Evolutionary conservation across 2,329 filamentous ascomycete species (phyloP), one percentile per base, ranked within the genome.

Genomic region (Rhexocercosporidium sp.): DNA sequence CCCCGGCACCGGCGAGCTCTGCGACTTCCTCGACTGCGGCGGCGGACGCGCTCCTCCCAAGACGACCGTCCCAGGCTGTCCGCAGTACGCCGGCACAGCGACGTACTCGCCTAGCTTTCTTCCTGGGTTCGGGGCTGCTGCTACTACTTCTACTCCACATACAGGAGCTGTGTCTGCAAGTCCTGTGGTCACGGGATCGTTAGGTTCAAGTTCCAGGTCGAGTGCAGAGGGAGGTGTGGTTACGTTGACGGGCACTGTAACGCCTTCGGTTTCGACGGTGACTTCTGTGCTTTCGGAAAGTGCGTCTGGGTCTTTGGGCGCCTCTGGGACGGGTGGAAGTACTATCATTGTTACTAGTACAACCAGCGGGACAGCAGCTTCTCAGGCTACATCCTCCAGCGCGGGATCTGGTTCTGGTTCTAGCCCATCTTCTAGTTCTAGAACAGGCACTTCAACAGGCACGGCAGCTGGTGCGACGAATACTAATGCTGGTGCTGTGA

Each of bases 11-110:
- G 71, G 71, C 31, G 69, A 73, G 44, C 67, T 73, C 34, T 73
- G 71, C 54, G 54, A 53, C 2, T 57, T 69, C 12, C 34, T 74
- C 27, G 71, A 72, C 49, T 71, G 71, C 41, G 71, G 71, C 4
- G 71, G 71, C n/a, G 70, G 71, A 9, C 31, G 66, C 20, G 71
- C 70, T 12, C 66, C 70, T n/a, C 67, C 70, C 22, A 68, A 65
- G 56, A 71, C 68, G 3, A 72, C 66, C 18, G 67, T 71, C 16
- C 70, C 70, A 39, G 71, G 71, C 8, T 73, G 71, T 53, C 62
- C 67, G 34, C 46, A 34, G 14, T 73, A 74, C 61, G 46, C 25
- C n/a, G 71, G 71, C 1, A 73, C 71, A n/a, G 66, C 70, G 6
- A 71, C 69, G 1, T 72, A 71, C 61, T 69, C 70, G 39, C 71